phyloP scores from a whole-genome alignment of 2,329 filamentous ascomycete species.

The Nemania sp. region DNA sequence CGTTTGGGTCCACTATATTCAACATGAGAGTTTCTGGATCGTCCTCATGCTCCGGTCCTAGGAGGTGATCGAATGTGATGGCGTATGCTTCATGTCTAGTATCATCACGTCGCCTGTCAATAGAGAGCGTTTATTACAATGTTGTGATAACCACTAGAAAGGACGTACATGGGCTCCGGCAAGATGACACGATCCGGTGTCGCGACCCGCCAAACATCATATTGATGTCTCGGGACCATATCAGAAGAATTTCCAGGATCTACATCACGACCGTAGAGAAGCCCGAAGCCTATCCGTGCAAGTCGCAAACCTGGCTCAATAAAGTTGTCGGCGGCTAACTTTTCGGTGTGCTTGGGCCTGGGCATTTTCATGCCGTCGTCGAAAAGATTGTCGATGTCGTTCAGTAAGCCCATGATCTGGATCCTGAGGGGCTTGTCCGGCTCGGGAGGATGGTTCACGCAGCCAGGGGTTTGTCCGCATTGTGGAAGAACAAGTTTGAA shows the following conservation, averaged over 20 bases:
- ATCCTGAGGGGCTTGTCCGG: constrained; percentile 2
- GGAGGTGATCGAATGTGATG: constrained; percentile 8
- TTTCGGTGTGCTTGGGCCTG: not conserved
- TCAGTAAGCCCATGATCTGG: not conserved
- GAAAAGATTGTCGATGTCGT: constrained; percentile 3
- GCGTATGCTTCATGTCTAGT: constrained; percentile 1
- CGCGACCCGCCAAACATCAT: constrained; percentile 2
- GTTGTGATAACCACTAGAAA: not conserved
- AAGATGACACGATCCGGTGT: not conserved
- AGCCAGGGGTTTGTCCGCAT: constrained; percentile 4
- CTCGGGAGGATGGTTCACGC: constrained; percentile 8
- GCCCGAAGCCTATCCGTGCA: constrained; percentile 5
- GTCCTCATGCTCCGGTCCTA: constrained; percentile 5
- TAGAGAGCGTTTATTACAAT: not conserved
- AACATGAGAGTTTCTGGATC: constrained; percentile 6
- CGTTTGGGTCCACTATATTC: constrained; percentile 3
- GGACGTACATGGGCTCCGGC: constrained; percentile 5
- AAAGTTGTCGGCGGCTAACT: constrained; percentile 1
- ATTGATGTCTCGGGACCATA: constrained; percentile 7
- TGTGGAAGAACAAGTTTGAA: constrained; percentile 8
- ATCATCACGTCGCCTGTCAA: constrained; percentile 1
- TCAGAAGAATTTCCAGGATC: constrained; percentile 5
- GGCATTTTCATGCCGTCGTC: constrained; percentile 3
- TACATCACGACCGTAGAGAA: constrained; percentile 5
- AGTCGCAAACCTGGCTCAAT: constrained; percentile 3